Percentiles rank a stretch among this genome's conserved stretches.
phyloP scores from a whole-genome alignment of 176 grass and related monocot genomes.

The Musa acuminata region DNA sequence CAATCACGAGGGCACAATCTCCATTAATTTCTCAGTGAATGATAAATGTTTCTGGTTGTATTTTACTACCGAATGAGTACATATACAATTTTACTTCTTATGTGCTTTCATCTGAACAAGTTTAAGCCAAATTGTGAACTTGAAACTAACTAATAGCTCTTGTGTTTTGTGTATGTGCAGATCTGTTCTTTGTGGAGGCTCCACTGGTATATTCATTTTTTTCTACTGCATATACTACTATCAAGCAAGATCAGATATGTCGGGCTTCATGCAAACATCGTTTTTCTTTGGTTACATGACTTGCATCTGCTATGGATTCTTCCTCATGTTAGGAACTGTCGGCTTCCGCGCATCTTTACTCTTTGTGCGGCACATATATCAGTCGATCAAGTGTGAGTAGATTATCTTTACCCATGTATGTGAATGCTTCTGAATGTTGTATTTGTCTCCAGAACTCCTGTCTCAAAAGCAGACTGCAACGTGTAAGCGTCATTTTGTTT shows the following conservation, averaged over 20 bases:
- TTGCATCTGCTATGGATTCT: slow-evolving; percentile 89
- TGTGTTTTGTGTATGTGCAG: slow-evolving; percentile 24
- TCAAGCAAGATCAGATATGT: slow-evolving; percentile 83
- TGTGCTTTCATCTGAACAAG: background rate
- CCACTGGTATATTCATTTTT: slow-evolving; percentile 80
- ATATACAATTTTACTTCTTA: background rate
- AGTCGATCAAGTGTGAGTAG: slow-evolving; percentile 88
- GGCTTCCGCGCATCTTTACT: slow-evolving; percentile 77
- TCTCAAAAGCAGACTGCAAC: background rate
- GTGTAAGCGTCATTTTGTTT: background rate
- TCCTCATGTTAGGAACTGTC: slow-evolving; percentile 83
- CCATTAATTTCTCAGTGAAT: background rate
- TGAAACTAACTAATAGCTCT: background rate
- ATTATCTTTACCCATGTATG: background rate
- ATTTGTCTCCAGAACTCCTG: background rate
- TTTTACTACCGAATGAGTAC: background rate
- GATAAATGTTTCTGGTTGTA: background rate
- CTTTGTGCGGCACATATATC: slow-evolving; percentile 88
- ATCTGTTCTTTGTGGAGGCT: slow-evolving; percentile 80
- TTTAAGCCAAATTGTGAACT: slow-evolving; percentile 5
- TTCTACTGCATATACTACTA: slow-evolving; percentile 99
- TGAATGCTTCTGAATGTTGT: background rate
- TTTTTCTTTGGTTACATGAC: slow-evolving; percentile 99
- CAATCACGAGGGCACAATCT: no score
- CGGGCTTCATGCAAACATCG: slow-evolving; percentile 92